phyloP scores from a whole-genome alignment of 139 green algal genomes.

The Protoeuglena noctilucae region DNA sequence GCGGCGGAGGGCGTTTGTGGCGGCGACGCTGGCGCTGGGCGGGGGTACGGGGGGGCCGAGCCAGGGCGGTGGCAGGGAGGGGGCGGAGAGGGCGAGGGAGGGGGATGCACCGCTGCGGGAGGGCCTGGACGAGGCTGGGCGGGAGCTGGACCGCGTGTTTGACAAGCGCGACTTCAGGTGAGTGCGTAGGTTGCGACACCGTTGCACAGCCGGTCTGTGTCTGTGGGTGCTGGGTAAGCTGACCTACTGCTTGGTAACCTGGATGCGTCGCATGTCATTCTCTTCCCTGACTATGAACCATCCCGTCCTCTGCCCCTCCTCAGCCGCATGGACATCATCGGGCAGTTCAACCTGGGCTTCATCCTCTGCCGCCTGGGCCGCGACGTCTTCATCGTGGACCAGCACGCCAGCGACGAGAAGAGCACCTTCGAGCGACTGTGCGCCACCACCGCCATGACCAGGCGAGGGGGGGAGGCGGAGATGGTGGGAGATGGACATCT shows the following conservation, averaged over 20 bases:
- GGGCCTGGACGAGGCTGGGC: conserved; percentile 14
- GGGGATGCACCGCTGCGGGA: not conserved
- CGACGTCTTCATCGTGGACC: conserved; percentile 95
- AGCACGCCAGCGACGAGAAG: conserved; percentile 88
- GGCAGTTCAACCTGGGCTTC: conserved; percentile 99
- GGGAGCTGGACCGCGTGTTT: conserved; percentile 77
- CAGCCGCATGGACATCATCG: conserved; percentile 32
- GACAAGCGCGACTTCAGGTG: conserved; percentile 63
- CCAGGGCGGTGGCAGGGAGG: not conserved
- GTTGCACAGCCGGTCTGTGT: too few relatives aligned
- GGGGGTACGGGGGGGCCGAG: not conserved
- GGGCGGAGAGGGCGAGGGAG: not conserved
- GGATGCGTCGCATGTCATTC: not conserved
- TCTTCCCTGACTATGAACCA: not conserved
- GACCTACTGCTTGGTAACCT: not conserved
- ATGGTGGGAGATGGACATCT: too few relatives aligned
- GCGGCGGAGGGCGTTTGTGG: too few relatives aligned
- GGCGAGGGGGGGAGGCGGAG: too few relatives aligned
- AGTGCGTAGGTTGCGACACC: conserved; percentile 33
- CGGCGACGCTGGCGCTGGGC: too few relatives aligned
- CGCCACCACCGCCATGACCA: conserved; percentile 36
- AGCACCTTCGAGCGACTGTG: conserved; percentile 78
- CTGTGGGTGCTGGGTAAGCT: too few relatives aligned
- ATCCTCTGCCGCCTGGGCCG: conserved; percentile 55
- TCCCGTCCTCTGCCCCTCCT: not conserved